Evolutionary conservation across 371 early-diverging fungal genomes (phyloP).

Genomic region (Coelomomyces lativittatus): DNA sequence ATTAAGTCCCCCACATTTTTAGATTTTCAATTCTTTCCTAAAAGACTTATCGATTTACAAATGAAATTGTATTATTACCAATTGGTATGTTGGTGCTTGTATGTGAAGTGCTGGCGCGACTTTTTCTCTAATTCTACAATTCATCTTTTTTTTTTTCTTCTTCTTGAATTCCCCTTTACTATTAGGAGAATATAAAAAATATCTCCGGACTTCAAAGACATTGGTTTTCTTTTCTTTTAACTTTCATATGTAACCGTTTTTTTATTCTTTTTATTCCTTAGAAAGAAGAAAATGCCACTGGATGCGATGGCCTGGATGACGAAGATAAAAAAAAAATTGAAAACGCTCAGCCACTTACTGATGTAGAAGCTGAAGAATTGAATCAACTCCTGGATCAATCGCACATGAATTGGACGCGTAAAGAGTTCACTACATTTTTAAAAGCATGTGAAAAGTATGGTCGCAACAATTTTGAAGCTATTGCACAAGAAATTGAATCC

Average conservation of each 20-base stretch:
- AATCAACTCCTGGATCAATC: conserved; percentile 56
- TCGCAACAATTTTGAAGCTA: conserved; percentile 48
- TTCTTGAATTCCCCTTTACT: no score
- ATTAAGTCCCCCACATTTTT: conserved; percentile 7
- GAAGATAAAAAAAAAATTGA: conserved; percentile 31
- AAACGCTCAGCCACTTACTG: conserved; percentile 71
- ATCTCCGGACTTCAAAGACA: no score
- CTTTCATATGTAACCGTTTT: no score
- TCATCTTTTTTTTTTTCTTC: no score
- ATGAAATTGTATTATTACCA: conserved; percentile 56
- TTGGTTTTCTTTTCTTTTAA: no score
- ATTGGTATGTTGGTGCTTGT: conserved; percentile 8
- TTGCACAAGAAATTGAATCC: conserved; percentile 67
- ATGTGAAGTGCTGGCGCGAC: not conserved
- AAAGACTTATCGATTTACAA: conserved; percentile 55
- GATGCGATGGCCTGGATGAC: not conserved
- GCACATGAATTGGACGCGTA: conserved; percentile 80
- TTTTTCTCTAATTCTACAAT: not conserved
- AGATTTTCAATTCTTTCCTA: conserved; percentile 88
- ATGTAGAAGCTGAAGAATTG: conserved; percentile 66
- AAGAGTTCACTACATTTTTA: conserved; percentile 77
- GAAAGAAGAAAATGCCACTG: no score
- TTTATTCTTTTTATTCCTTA: no score
- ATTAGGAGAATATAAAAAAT: no score
- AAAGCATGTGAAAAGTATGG: conserved; percentile 82